A percentile compares a stretch with the other conserved stretches of the same genome.
Evolutionary conservation across 306 rosid genomes (phyloP).

Genomic region (Morella rubra): DNA sequence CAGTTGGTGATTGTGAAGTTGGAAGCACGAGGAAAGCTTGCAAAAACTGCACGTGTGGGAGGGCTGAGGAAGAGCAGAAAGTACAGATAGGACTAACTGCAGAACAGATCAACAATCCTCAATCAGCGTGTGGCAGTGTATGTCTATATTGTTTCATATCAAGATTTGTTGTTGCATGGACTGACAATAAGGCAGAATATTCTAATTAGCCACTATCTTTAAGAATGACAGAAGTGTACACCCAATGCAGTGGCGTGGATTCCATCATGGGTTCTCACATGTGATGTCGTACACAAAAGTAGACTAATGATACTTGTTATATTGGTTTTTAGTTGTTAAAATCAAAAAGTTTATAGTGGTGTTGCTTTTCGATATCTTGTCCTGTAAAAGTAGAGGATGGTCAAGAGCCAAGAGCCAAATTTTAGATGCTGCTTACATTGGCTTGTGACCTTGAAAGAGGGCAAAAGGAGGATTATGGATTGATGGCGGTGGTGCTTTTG

Average conservation of each 20-base stretch:
- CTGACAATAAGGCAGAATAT: not conserved
- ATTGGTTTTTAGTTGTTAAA: not conserved
- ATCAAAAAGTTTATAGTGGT: not conserved
- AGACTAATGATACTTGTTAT: not conserved
- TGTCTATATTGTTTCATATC: constrained; percentile 20
- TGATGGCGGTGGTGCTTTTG: no score
- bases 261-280: not conserved
- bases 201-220: not conserved
- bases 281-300: not conserved
- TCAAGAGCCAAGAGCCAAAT: not conserved
- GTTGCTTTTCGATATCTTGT: not conserved
- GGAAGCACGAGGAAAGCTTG: constrained; percentile 94
- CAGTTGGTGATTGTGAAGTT: constrained; percentile 78
- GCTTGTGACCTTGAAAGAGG: no score
- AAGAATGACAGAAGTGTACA: not conserved
- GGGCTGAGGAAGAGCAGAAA: constrained; percentile 89
- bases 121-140: constrained; percentile 93
- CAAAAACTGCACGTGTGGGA: constrained; percentile 88
- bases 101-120: constrained; percentile 77
- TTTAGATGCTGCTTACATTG: not conserved
- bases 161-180: not conserved
- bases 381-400: not conserved
- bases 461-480: no score
- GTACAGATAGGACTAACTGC: constrained; percentile 63
- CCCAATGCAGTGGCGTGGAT: not conserved